Base-by-base conservation (phyloP, 805 yeast species). In the Wickerhamiella sergipiensis region DNA sequence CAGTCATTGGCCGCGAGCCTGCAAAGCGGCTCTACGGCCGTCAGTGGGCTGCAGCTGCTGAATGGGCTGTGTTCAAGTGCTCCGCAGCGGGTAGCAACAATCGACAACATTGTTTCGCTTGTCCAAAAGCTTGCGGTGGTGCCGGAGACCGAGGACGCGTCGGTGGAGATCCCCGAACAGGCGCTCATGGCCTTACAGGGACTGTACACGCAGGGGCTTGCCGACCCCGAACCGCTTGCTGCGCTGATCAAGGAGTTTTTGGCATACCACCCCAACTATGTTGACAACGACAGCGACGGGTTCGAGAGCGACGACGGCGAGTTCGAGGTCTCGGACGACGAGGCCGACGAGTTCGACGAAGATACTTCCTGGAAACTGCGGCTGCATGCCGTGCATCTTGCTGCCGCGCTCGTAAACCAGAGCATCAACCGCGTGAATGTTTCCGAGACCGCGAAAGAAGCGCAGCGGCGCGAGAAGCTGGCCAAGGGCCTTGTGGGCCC, bases 311-410 rank as follows among this genome's bases (percentile, higher is more conserved):
- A 63, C 15, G 76, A 71, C 26, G 73, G 67, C n/a, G 72, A 68
- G 6, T 66, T 54, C 36, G 65, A 58, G 6, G 47, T 51, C 6
- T 50, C 57, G 49, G 59, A 60, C 43, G 67, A 62, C 22, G 61
- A 58, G n/a, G 71, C 62, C 12, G 68, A 63, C 26, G 60, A 49
- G n/a, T 60, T 64, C 47, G 72, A 68, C 52, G 78, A 76, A 36
- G 82, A 76, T 50, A 71, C 69, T 49, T 73, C 82, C 1, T 81
- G 89, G 83, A 80, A 77, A 55, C 64, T 84, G 18, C 68, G 92
- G 53, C 67, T 76, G 43, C 74, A 73, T 49, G 66, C 85, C 0
- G 70, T 77, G 6, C 66, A 65, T 29, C 59, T 79, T 33, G 58
- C 75, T 7, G 7, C 40, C 9, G 40, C 7, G 19, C 40, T 36